These are phyloP conservation scores for Paecilomyces fulvus DNA, from an alignment of 2,329 filamentous ascomycete genomes.

Conservation along the genomic window DNA sequence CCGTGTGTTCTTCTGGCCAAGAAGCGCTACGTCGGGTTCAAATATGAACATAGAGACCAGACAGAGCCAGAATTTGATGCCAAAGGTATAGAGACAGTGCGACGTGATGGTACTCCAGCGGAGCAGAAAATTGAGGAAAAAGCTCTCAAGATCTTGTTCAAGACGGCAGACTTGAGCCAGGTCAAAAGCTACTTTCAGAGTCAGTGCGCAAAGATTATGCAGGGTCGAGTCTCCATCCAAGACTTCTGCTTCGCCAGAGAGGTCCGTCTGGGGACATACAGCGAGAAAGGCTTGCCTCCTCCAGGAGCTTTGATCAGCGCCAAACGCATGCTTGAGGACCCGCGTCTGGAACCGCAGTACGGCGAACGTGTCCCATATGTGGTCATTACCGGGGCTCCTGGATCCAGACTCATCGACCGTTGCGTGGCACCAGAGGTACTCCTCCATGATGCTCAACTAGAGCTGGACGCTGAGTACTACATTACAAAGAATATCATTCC, in stretches of 20 bases:
- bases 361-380: constrained; percentile 94
- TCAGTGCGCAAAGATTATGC: constrained; percentile 90
- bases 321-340: constrained; percentile 76
- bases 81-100: constrained; percentile 96
- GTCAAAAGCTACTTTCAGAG: constrained; percentile 84
- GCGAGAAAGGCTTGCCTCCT: constrained; percentile 67
- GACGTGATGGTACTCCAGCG: constrained; percentile 86
- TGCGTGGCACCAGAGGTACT: constrained; percentile 82
- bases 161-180: constrained; percentile 77
- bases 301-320: constrained; percentile 85
- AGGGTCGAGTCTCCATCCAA: constrained; percentile 75
- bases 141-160: constrained; percentile 78
- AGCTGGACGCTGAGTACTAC: constrained; percentile 92
- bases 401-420: constrained; percentile 75
- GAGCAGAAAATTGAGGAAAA: constrained; percentile 97
- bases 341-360: constrained; percentile 82
- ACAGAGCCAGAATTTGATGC: constrained; percentile 83
- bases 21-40: constrained; percentile 97
- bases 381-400: constrained; percentile 79
- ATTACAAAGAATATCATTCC: constrained; percentile 94
- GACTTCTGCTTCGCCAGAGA: constrained; percentile 95
- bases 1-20: constrained; percentile 91
- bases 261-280: constrained; percentile 83
- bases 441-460: constrained; percentile 64
- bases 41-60: constrained; percentile 76